A percentile compares a stretch with the other conserved stretches of the same genome.
Conservation (phyloP, 2,329 filamentous ascomycete genomes). For the Dissoconium aciculare region DNA sequence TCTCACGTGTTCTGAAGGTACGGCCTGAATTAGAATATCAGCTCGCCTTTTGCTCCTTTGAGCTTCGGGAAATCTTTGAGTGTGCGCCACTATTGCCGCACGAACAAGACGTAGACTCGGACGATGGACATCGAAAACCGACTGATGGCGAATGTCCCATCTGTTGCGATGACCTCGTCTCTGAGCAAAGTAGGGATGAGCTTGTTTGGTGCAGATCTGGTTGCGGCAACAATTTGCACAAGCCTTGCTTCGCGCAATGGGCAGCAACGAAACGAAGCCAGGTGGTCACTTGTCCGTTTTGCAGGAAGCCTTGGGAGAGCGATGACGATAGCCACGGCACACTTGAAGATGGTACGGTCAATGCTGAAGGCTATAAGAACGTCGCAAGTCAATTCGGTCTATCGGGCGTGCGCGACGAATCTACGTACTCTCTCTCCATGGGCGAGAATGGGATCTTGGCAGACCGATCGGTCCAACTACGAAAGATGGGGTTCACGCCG, state of each 20-base stretch:
- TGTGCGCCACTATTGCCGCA: constrained; percentile 37
- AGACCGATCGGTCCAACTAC: no score
- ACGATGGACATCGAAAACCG: constrained; percentile 40
- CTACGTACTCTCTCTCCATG: no score
- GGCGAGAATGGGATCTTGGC: no score
- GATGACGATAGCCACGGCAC: no score
- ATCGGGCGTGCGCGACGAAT: constrained; percentile 18
- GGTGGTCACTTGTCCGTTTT: constrained; percentile 21
- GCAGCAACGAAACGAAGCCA: constrained; percentile 16
- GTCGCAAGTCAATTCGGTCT: constrained; percentile 20
- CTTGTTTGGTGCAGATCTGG: constrained; percentile 45
- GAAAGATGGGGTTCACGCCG: no score
- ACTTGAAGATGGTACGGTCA: constrained; percentile 11
- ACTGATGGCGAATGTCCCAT: constrained; percentile 50
- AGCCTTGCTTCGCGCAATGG: constrained; percentile 43
- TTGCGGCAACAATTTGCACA: constrained; percentile 50
- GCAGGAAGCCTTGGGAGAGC: constrained; percentile 18
- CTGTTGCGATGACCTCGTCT: constrained; percentile 30
- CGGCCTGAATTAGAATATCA: constrained; percentile 43
- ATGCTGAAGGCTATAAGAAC: constrained; percentile 22
- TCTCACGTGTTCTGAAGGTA: constrained; percentile 44
- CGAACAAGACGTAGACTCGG: constrained; percentile 16
- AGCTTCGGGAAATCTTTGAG: constrained; percentile 43
- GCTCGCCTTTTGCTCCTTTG: constrained; percentile 43
- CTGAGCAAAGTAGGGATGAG: constrained; percentile 21